A percentile compares a stretch with the other conserved stretches of the same genome.
Evolutionary conservation across 306 rosid species (phyloP).

Genomic region (Cucumis melo): DNA sequence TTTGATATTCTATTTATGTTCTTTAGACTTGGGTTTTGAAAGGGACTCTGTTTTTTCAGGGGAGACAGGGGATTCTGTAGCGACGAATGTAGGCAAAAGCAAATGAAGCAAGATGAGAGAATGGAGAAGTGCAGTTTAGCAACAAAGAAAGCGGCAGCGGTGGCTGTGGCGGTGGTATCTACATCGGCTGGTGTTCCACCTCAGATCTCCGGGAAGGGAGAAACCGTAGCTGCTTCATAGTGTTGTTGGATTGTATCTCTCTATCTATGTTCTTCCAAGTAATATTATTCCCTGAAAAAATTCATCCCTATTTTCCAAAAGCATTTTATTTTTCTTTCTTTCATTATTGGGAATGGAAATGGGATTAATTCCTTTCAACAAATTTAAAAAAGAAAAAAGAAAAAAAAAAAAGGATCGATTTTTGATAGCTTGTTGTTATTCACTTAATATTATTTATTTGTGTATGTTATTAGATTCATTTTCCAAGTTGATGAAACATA

Average conservation of each 20-base stretch:
- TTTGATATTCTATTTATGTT: not conserved
- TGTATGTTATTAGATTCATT: not conserved
- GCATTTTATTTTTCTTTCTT: not conserved
- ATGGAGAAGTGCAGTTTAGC: slow-evolving; percentile 41
- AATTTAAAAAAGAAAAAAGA: not conserved
- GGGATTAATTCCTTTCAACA: not conserved
- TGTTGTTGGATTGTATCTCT: not conserved
- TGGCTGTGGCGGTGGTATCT: not conserved
- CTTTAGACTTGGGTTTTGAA: not conserved
- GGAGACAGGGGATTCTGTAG: slow-evolving; percentile 87
- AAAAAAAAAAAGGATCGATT: not conserved
- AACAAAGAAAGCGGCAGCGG: slow-evolving; percentile 26
- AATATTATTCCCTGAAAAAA: not conserved
- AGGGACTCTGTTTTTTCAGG: slow-evolving; percentile 13
- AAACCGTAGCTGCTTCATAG: slow-evolving; percentile 44
- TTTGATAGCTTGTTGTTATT: not conserved
- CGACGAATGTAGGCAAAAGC: slow-evolving; percentile 76
- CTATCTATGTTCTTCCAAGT: not conserved
- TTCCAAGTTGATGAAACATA: not conserved
- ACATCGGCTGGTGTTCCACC: slow-evolving; percentile 12
- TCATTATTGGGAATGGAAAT: not conserved
- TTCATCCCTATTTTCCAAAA: not conserved
- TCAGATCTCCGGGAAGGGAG: slow-evolving; percentile 33
- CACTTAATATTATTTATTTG: not conserved
- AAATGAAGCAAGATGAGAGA: slow-evolving; percentile 73